Percentiles rank a stretch among this genome's conserved stretches.
Conservation (phyloP, 2,329 filamentous ascomycete species). For the Metarhizium guizhouense region DNA sequence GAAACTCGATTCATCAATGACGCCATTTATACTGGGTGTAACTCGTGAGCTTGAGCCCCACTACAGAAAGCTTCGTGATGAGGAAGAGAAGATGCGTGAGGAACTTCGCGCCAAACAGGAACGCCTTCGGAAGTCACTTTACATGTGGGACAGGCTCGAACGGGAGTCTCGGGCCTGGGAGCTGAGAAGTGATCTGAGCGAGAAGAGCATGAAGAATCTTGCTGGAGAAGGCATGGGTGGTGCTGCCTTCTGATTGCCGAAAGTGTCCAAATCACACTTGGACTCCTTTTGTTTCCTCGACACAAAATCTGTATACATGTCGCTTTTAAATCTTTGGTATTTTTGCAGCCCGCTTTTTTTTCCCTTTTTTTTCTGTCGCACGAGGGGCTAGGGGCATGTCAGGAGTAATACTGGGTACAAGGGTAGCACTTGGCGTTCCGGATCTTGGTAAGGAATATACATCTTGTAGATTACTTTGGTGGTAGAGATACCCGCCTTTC, state of each 20-base stretch:
- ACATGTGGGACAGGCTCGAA: slow-evolving; percentile 44
- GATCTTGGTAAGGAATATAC: not conserved
- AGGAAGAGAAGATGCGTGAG: slow-evolving; percentile 47
- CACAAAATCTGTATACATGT: not conserved
- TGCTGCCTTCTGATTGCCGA: slow-evolving; percentile 38
- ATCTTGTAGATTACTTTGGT: not conserved
- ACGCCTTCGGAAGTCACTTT: slow-evolving; percentile 41
- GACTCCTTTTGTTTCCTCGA: not conserved
- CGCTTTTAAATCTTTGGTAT: not conserved
- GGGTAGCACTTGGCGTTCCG: not conserved
- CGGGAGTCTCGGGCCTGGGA: slow-evolving; percentile 45
- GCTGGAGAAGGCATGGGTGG: slow-evolving; percentile 47
- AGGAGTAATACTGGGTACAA: not conserved
- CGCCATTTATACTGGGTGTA: slow-evolving; percentile 36
- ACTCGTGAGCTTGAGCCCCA: slow-evolving; percentile 46
- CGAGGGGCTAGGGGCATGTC: not conserved
- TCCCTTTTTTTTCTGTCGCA: not conserved
- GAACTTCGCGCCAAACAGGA: slow-evolving; percentile 46
- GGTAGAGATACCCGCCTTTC: not conserved
- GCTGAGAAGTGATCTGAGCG: slow-evolving; percentile 46
- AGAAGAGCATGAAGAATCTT: slow-evolving; percentile 47
- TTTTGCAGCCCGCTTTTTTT: not conserved
- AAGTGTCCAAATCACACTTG: not conserved
- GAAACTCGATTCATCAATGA: slow-evolving; percentile 39
- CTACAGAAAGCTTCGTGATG: slow-evolving; percentile 43